Conservation (phyloP, 2,329 filamentous ascomycete species). For the Stagonosporopsis chrysanthemi region DNA sequence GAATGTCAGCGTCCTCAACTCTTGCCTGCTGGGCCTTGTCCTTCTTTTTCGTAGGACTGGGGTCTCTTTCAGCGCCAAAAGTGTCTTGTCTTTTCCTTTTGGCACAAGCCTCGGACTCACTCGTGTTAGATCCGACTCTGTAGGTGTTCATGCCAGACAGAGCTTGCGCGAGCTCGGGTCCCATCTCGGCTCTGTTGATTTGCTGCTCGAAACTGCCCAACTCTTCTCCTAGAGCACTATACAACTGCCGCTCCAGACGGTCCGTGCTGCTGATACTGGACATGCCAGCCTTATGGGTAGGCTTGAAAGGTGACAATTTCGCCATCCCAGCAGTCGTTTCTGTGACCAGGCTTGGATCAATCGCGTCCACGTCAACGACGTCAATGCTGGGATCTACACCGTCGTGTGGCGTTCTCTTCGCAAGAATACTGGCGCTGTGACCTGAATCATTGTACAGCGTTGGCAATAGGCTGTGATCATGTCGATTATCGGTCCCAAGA, state of each 20-base stretch:
- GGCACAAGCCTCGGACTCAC: constrained; percentile 24
- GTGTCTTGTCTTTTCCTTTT: constrained; percentile 43
- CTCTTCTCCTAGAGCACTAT: constrained; percentile 43
- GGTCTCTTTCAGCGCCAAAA: constrained; percentile 26
- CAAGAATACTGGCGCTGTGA: too few species aligned
- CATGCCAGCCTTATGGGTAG: constrained; percentile 33
- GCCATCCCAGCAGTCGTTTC: constrained; percentile 6
- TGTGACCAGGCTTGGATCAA: constrained; percentile 20
- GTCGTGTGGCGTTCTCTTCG: constrained; percentile 1
- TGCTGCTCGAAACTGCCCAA: constrained; percentile 34
- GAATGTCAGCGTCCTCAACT: constrained; percentile 3
- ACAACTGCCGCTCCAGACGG: constrained; percentile 39
- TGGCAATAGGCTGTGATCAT: constrained; percentile 29
- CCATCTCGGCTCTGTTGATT: constrained; percentile 20
- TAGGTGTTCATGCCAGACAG: constrained; percentile 5
- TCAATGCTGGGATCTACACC: constrained; percentile 17
- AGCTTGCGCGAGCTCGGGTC: constrained; percentile 23
- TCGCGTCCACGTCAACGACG: constrained; percentile 33
- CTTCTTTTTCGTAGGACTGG: constrained; percentile 37
- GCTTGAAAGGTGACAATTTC: constrained; percentile 27
- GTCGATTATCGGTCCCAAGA: constrained; percentile 19
- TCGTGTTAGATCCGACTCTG: constrained; percentile 10
- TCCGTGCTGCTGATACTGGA: constrained; percentile 42
- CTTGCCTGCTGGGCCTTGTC: constrained; percentile 22
- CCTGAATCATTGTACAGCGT: background rate